phyloP scores from a whole-genome alignment of 2,329 filamentous ascomycete species.

The Fusarium armeniacum region DNA sequence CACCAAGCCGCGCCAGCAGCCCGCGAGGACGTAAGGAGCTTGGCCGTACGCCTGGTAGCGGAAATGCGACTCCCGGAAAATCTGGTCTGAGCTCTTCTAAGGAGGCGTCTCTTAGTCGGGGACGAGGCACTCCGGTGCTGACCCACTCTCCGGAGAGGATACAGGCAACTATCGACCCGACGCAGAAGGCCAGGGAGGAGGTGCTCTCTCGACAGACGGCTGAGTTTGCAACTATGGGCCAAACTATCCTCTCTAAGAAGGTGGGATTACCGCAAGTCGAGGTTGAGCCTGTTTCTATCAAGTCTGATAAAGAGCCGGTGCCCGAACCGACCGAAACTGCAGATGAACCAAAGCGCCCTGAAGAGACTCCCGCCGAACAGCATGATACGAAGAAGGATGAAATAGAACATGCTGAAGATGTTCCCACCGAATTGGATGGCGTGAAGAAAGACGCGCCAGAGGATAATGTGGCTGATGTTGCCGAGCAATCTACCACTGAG shows the following conservation, averaged over 20 bases:
- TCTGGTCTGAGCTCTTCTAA: conserved; percentile 58
- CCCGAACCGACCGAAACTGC: conserved; percentile 48
- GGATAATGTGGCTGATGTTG: conserved; percentile 13
- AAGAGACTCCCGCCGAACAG: neutral
- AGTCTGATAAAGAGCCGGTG: conserved; percentile 56
- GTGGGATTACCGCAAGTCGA: conserved; percentile 64
- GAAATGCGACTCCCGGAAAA: conserved; percentile 52
- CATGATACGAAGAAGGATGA: conserved; percentile 20
- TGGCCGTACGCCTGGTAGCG: conserved; percentile 52
- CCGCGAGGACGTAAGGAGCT: conserved; percentile 66
- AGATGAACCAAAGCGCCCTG: conserved; percentile 19
- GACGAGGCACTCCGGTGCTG: conserved; percentile 52
- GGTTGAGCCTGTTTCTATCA: conserved; percentile 63
- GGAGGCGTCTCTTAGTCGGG: conserved; percentile 59
- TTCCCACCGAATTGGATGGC: neutral
- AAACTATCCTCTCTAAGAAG: conserved; percentile 69
- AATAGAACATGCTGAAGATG: conserved; percentile 11
- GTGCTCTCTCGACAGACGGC: conserved; percentile 66
- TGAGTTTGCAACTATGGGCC: conserved; percentile 74
- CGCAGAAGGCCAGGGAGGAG: conserved; percentile 53
- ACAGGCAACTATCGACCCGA: conserved; percentile 46
- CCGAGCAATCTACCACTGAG: conserved; percentile 15
- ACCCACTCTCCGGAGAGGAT: conserved; percentile 60
- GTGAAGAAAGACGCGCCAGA: conserved; percentile 25
- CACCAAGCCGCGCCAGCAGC: conserved; percentile 65